Base-by-base conservation (phyloP, 2,329 filamentous ascomycete species). In the Phialocephala subalpina region DNA sequence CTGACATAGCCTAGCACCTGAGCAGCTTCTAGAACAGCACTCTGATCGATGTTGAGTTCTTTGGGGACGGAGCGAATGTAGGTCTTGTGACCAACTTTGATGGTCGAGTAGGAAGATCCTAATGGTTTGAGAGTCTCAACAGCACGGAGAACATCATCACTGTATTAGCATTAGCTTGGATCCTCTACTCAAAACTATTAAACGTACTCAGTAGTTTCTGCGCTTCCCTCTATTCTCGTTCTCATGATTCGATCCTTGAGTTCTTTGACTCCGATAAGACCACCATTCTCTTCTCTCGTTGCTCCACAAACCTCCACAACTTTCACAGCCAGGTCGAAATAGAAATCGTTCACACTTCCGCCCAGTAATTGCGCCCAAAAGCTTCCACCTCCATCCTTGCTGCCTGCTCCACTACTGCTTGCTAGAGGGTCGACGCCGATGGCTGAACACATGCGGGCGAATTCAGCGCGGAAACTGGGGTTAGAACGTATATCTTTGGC, bases 391-490 rank as follows among this genome's bases (percentile, higher is more conserved):
- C 81, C 77, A 69, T 82, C 80, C 56, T 80, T 82, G 49, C 79
- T 79, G 67, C 82, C 82, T 60, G 83, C 82, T 72, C 82, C 75
- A 74, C 84, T 88, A 72, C 82, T 85, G 64, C 86, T 89, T n/a
- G 94, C 93, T 20, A 99, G 84, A 1, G 96, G 97, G 78, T 99
- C 96, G 14, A 99, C 94, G 58, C 96, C 96, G 72, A 99, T 97
- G 69, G 94, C 94, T 75, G 94, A 89, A 81, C 96, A 99, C 96
- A 99, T 99, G 78, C 95, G 93, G 2, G 96, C 95, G 77, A 99
- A 99, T 80, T 99, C 95, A 38, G 95, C 94, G 67, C 96, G 93
- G 80, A 99, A 99, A 9, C 89, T 91, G 6, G 96, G 96, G 78
- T 98, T 94, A 2, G 94, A 97, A 69, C 95, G 94, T 67, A 99